Evolutionary conservation across 2,329 filamentous ascomycete species (phyloP).

Genomic region (Phoma sp.): DNA sequence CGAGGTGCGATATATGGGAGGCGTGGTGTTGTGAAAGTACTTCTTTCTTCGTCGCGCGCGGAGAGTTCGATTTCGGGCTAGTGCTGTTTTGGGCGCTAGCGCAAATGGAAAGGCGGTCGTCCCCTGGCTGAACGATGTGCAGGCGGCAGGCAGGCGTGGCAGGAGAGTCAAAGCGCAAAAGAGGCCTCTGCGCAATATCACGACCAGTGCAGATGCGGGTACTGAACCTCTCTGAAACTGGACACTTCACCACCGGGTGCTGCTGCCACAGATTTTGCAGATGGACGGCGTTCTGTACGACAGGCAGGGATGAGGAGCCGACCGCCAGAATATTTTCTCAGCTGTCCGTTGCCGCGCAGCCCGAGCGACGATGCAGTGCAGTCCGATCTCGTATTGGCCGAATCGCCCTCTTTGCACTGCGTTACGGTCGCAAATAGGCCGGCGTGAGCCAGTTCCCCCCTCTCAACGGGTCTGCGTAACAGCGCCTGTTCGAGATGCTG

Average conservation of each 20-base stretch:
- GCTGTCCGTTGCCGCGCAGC: slow-evolving; percentile 18
- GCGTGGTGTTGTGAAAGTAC: slow-evolving; percentile 44
- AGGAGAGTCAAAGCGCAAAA: slow-evolving; percentile 11
- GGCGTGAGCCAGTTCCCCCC: slow-evolving; percentile 13
- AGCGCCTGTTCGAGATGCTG: background rate
- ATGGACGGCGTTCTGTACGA: slow-evolving; percentile 6
- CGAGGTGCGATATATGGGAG: slow-evolving; percentile 37
- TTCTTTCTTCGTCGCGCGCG: slow-evolving; percentile 46
- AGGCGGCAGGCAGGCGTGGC: slow-evolving; percentile 13
- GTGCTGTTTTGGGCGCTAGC: slow-evolving; percentile 15
- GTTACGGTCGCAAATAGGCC: slow-evolving; percentile 4
- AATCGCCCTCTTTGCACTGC: slow-evolving; percentile 11
- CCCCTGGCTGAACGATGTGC: slow-evolving; percentile 18
- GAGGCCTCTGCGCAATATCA: slow-evolving; percentile 19
- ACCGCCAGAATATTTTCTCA: slow-evolving; percentile 16
- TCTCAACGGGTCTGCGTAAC: slow-evolving; percentile 4
- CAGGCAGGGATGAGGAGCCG: slow-evolving; percentile 12
- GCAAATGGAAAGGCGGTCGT: background rate
- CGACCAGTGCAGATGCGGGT: slow-evolving; percentile 14
- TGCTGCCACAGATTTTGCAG: slow-evolving; percentile 14
- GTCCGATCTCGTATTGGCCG: slow-evolving; percentile 11
- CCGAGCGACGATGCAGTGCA: slow-evolving; percentile 12
- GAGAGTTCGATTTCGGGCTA: slow-evolving; percentile 35
- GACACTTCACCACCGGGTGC: slow-evolving; percentile 9
- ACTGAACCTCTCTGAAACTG: slow-evolving; percentile 14